Evolutionary conservation across 441 rosid genomes (phyloP).

Genomic region (Adansonia gregorii): DNA sequence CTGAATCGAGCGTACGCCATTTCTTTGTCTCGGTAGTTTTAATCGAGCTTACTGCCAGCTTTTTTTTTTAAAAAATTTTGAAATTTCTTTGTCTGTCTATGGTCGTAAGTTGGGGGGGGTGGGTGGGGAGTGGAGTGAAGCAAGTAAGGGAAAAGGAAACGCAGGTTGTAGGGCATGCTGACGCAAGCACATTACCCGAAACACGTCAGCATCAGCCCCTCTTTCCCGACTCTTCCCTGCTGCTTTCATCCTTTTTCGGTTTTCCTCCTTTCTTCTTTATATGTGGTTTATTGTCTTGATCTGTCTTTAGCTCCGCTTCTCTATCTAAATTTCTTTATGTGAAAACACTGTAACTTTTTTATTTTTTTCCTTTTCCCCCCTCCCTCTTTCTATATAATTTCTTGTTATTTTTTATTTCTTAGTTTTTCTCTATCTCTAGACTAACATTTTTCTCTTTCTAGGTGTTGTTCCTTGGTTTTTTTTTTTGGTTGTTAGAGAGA

Average conservation of each 20-base stretch:
- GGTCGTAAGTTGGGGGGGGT: background rate
- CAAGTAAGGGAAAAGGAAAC: background rate
- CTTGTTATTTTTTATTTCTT: background rate
- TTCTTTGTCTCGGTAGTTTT: background rate
- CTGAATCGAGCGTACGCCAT: constrained; percentile 37
- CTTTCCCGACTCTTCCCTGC: too few species aligned
- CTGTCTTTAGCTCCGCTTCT: too few species aligned
- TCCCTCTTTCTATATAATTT: background rate
- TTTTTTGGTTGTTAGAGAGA: too few species aligned
- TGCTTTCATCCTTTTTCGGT: too few species aligned
- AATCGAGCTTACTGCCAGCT: background rate
- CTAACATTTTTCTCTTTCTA: background rate
- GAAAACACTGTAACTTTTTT: constrained; percentile 23
- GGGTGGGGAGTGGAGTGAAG: background rate
- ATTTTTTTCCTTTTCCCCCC: background rate
- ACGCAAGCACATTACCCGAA: constrained; percentile 34
- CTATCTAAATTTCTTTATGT: background rate
- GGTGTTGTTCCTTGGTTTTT: background rate
- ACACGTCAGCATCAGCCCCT: too few species aligned
- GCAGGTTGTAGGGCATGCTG: constrained; percentile 2
- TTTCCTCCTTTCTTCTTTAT: too few species aligned
- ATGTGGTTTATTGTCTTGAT: too few species aligned
- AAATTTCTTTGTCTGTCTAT: background rate
- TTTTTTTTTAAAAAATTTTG: background rate
- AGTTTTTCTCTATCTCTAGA: background rate